Evolutionary conservation across 768 basidiomycete species (phyloP), one percentile per base, ranked within the genome.

Genomic region (Rhodocollybia butyracea): DNA sequence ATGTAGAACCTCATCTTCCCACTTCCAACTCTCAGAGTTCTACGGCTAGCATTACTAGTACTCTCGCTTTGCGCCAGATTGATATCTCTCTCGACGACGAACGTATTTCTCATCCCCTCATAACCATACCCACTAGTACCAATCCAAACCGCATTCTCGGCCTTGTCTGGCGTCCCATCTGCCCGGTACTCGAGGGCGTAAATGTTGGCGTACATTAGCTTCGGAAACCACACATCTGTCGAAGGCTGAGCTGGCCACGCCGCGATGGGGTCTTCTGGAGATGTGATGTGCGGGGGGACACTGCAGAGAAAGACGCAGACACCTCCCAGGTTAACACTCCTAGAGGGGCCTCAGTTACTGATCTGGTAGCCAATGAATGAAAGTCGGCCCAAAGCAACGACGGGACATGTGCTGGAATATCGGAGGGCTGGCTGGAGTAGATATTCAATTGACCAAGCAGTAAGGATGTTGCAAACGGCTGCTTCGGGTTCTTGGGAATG

Each of bases 171-270:
- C n/a, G 61, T 59, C 3, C 63, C 63, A 26, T 58, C 40, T 2
- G 41, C 32, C 22, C 46, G 41, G 54, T 50, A 12, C 59, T 52
- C 46, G 70, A 46, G 68, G 4, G 71, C 79, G 60, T 89, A 91
- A 34, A 91, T 64, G 59, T 89, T 89, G 70, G 82, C 88, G 64
- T 88, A 90, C 10, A 78, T 51, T 60, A 85, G 85, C 0, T 65
- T 62, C 4, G 83, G 81, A 63, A 81, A 79, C 72, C 77, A 80
- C 17, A 63, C 60, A 31, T 77, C 73, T 13, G 42, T 31, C 15
- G 53, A 32, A 15, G 75, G 73, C 30, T 79, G 75, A n/a, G 81
- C 59, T 46, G 73, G 71, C 86, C 87, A 90, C 2, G 76, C 76
- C 0, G 83, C 75, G 0, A 66, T 60, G 0, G 80, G n/a, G 56